phyloP scores from a whole-genome alignment of 495 filamentous ascomycete species.

The Tuber calosporum region DNA sequence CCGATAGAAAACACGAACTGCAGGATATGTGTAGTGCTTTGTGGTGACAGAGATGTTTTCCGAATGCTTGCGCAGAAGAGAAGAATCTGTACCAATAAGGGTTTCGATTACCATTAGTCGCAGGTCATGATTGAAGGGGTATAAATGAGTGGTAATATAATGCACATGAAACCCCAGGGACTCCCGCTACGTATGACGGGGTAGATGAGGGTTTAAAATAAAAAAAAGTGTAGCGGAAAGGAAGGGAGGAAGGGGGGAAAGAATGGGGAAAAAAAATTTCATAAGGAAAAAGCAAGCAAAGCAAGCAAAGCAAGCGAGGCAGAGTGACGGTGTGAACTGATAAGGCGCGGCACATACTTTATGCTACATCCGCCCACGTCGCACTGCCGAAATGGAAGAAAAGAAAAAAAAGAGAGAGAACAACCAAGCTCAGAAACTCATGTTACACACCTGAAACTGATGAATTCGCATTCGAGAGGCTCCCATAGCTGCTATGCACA shows the following conservation, averaged over 20 bases:
- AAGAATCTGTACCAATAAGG: conserved; percentile 54
- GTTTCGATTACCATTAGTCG: conserved; percentile 29
- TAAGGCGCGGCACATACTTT: conserved; percentile 30
- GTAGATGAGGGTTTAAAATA: conserved; percentile 4
- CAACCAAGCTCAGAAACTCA: conserved; percentile 26
- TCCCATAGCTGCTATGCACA: conserved; percentile 20
- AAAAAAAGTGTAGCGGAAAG: conserved; percentile 3
- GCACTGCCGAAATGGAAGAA: conserved; percentile 11
- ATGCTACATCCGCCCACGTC: conserved; percentile 14
- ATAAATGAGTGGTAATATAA: neutral
- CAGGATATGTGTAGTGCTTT: conserved; percentile 61
- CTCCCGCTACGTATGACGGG: conserved; percentile 14
- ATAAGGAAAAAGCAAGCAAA: conserved; percentile 2
- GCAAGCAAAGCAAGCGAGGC: neutral
- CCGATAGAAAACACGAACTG: conserved; percentile 74
- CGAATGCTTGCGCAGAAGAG: conserved; percentile 69
- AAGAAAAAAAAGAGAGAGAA: conserved; percentile 15
- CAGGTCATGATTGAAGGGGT: neutral
- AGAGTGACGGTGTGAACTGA: conserved; percentile 6
- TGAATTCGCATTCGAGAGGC: conserved; percentile 6
- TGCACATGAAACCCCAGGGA: conserved; percentile 17
- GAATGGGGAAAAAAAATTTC: neutral
- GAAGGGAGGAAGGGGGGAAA: conserved; percentile 9
- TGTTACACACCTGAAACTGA: conserved; percentile 37
- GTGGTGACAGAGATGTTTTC: conserved; percentile 64